Evolutionary conservation across 805 yeast species (phyloP), one percentile per base, ranked within the genome.

Genomic region (Saccharomyces cerevisiae): DNA sequence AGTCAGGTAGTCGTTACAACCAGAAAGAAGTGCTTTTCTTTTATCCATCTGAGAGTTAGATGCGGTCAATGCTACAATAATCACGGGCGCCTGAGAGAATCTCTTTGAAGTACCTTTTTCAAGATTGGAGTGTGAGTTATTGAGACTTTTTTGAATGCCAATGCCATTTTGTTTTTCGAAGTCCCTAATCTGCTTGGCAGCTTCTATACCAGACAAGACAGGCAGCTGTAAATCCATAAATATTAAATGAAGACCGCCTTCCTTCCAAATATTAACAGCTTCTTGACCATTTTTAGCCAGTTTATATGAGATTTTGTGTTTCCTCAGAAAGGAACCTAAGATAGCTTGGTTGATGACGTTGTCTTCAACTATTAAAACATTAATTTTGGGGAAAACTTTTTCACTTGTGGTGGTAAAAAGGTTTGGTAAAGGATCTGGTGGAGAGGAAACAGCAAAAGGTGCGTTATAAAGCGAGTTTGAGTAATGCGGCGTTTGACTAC

Each of bases 141-240:
- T 41, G 48, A 2, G 28, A 57, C 52, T 41, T 31, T 61, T 61
- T 48, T 56, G 57, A 27, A 56, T 55, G 10, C 97, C 97, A 57
- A 91, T 88, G 32, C 84, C 78, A 66, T 90, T 89, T 36, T 85
- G 71, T 60, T 82, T 81, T 66, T 94, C 99, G 48, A 90, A 73
- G 49, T 91, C 76, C 53, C 99, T 76, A 46, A 94, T 94, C 63
- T 89, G 96, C 64, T 87, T 85, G 1, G 98, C 87, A 2, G 96
- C 98, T 57, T 92, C 97, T 36, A 94, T 81, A 32, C 99, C 99
- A 1, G 97, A 88, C 77, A 92, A 83, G 1, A 90, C 96, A 0
- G 99, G 99, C 53, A 94, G 76, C 71, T 94, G 98, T 63, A 94
- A 87, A 75, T 94, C 99, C 99, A 94, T 94, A 47, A 94, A 78